phyloP scores from a whole-genome alignment of 768 basidiomycete species.

The Gautieria morchelliformis region DNA sequence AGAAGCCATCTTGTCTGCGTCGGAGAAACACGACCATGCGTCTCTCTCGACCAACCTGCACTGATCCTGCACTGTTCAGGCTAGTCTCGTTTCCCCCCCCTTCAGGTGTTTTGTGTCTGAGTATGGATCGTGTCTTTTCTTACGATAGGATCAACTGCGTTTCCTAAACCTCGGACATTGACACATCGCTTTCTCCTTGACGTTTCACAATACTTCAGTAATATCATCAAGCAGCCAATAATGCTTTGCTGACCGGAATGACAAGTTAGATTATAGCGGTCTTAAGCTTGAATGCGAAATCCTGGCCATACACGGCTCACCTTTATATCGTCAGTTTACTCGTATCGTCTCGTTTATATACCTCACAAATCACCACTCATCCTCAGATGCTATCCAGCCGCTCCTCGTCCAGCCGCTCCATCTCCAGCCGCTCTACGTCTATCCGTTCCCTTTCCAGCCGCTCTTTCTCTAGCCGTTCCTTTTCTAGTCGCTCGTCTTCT shows the following conservation, averaged over 20 bases:
- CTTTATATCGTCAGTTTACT: slow-evolving; percentile 21
- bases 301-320: slow-evolving; percentile 13
- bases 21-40: not conserved
- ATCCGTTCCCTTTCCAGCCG: no score
- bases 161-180: slow-evolving; percentile 20
- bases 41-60: not conserved
- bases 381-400: no score
- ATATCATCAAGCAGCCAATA: not conserved
- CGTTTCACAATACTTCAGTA: slow-evolving; percentile 11
- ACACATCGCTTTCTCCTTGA: slow-evolving; percentile 12
- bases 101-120: not conserved
- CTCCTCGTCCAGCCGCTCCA: no score
- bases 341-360: no score
- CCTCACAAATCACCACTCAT: no score
- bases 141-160: slow-evolving; percentile 18
- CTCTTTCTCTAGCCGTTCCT: no score
- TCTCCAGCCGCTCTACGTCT: no score
- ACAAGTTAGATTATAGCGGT: slow-evolving; percentile 7
- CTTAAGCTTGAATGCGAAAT: slow-evolving; percentile 12
- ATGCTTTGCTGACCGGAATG: no score
- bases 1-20: not conserved
- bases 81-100: not conserved
- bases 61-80: slow-evolving; percentile 14
- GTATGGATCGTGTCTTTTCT: not conserved
- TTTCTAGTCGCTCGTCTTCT: no score